phyloP scores from a whole-genome alignment of 768 basidiomycete species.

The Suillus alpinus region DNA sequence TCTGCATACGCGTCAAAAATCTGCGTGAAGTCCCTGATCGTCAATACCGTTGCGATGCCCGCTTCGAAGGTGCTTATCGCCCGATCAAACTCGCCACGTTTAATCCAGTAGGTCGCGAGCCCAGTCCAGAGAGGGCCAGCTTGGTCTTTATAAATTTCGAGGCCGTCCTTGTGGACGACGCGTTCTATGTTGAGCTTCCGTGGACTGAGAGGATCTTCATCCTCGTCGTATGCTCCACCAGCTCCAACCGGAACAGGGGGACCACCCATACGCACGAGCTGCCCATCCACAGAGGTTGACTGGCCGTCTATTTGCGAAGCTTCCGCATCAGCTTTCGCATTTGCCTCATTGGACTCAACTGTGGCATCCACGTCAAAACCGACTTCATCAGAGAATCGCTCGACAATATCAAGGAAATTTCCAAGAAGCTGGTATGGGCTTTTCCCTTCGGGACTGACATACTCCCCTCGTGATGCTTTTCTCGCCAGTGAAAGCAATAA shows the following conservation, averaged over 20 bases:
- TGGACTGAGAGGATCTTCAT: conserved; percentile 73
- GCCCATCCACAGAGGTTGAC: conserved; percentile 50
- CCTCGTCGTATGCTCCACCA: conserved; percentile 69
- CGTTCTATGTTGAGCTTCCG: conserved; percentile 81
- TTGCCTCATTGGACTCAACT: conserved; percentile 48
- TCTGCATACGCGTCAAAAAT: conserved; percentile 97
- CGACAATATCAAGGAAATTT: conserved; percentile 90
- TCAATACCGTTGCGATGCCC: conserved; percentile 81
- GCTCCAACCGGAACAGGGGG: conserved; percentile 53
- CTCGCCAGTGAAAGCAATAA: conserved; percentile 80
- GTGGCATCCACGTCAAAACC: conserved; percentile 84
- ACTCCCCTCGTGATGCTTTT: conserved; percentile 79
- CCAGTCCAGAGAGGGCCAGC: conserved; percentile 96
- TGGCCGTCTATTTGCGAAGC: conserved; percentile 26
- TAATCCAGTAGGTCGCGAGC: conserved; percentile 97
- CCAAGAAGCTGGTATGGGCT: conserved; percentile 92
- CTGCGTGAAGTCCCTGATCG: conserved; percentile 95
- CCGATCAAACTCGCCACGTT: conserved; percentile 91
- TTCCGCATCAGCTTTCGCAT: conserved; percentile 48
- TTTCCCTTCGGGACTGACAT: conserved; percentile 87
- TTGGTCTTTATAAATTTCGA: conserved; percentile 92
- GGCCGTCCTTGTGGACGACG: conserved; percentile 82
- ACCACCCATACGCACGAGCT: conserved; percentile 70
- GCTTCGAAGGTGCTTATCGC: conserved; percentile 86
- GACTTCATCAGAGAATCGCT: conserved; percentile 87